These are phyloP conservation scores for Russula earlei DNA, from an alignment of 768 basidiomycete genomes.

Conservation along the genomic window DNA sequence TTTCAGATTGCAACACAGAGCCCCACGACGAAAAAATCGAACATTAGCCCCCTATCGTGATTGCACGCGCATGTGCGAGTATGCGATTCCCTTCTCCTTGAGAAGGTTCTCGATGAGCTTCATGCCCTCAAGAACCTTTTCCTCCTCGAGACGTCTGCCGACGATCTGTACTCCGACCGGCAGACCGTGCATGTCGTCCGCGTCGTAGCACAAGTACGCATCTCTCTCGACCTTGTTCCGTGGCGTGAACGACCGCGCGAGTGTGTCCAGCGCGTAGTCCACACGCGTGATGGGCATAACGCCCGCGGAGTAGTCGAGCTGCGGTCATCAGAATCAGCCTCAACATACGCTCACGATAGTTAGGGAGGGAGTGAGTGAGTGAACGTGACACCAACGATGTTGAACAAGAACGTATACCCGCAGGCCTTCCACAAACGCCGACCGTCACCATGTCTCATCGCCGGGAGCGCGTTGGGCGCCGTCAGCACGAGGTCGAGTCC, in stretches of 20 bases:
- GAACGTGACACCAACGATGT: constrained; percentile 37
- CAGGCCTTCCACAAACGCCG: constrained; percentile 42
- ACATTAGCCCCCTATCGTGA: no score
- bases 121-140: constrained; percentile 64
- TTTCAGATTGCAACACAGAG: no score
- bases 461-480: constrained; percentile 53
- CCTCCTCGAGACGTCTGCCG: constrained; percentile 57
- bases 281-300: constrained; percentile 52
- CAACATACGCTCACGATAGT: neutral
- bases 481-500: constrained; percentile 60
- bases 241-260: constrained; percentile 28
- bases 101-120: constrained; percentile 38
- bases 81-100: neutral
- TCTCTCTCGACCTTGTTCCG: constrained; percentile 38
- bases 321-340: neutral
- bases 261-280: constrained; percentile 33
- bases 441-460: constrained; percentile 45
- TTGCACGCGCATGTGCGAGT: neutral
- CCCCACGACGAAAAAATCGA: no score
- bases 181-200: constrained; percentile 54
- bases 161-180: constrained; percentile 61
- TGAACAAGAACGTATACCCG: constrained; percentile 60
- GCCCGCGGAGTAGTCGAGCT: constrained; percentile 50
- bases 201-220: constrained; percentile 47
- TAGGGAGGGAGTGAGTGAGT: neutral